Evolutionary conservation across 306 rosid species (phyloP), one percentile per base, ranked within the genome.

Genomic region (Vigna mungo): DNA sequence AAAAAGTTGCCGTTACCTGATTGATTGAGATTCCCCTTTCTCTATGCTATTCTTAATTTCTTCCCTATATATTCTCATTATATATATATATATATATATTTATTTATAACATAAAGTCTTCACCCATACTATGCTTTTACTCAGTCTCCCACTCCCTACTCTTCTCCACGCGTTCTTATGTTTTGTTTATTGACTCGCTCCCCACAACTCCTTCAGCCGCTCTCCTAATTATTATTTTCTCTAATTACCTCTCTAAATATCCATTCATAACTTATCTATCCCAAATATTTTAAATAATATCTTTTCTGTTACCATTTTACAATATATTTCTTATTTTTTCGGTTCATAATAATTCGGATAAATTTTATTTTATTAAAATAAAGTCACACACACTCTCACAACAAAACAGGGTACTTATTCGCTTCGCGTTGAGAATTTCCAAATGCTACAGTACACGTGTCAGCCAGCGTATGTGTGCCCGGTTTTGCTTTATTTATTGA

Each of bases 121-220:
- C 14, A 15, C 39, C 25, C 46, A 9, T 2, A 11, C 49, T 11
- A 0, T 8, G 12, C 0, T 2, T 49, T 34, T 49, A 27, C 62
- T 12, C 12, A 66, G 89, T 86, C 82, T 74, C 5, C 30, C 13
- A 41, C 46, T 41, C 46, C 1, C 46, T 41, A 8, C 13, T 41
- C 46, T 20, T 49, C 43, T 23, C 79, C 76, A 90, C 94, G 96
- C 96, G 96, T 60, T 77, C 10, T 62, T 44, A 1, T 53, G 4
- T 56, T n/a, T 1, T 34, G 7, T 34, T 39, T 47, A 73, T 79
- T 82, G 89, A 87, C 91, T 76, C 69, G 52, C 78, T 86, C 82
- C 9, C 55, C 55, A 52, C 84, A 71, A 63, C 68, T 54, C 4
- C 3, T 9, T 41, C 46, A 2, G 2, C 44, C 44, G 20, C 1